Evolutionary conservation across 2,329 filamentous ascomycete species (phyloP).

Genomic region (Diaporthe aspalathi): DNA sequence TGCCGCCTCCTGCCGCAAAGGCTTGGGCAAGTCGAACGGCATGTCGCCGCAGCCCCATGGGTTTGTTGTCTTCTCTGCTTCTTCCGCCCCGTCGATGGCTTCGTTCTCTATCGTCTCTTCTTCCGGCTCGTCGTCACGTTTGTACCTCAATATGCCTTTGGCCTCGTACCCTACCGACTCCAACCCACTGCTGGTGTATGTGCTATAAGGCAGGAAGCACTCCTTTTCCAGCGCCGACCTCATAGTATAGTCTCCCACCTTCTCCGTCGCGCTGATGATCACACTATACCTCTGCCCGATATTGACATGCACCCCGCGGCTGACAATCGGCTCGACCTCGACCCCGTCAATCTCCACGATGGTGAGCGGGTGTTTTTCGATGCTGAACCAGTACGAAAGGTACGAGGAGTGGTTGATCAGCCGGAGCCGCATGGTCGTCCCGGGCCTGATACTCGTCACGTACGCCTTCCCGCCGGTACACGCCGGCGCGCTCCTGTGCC

Average conservation of each 20-base stretch:
- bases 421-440: slow-evolving; percentile 48
- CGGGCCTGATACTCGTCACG: slow-evolving; percentile 46
- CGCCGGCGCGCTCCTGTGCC: slow-evolving; percentile 32
- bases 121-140: slow-evolving; percentile 15
- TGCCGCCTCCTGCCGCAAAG: slow-evolving; percentile 46
- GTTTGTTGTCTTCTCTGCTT: neutral
- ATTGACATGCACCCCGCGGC: slow-evolving; percentile 52
- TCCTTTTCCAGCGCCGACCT: slow-evolving; percentile 50
- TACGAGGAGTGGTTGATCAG: slow-evolving; percentile 55
- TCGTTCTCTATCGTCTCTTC: neutral
- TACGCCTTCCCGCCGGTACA: slow-evolving; percentile 50
- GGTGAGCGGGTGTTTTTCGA: slow-evolving; percentile 52
- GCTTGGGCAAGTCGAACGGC: slow-evolving; percentile 50
- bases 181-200: slow-evolving; percentile 48
- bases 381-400: slow-evolving; percentile 52
- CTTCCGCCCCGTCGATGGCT: neutral
- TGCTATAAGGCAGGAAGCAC: slow-evolving; percentile 50
- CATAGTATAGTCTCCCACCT: slow-evolving; percentile 49
- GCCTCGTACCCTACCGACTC: slow-evolving; percentile 45
- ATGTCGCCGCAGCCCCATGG: slow-evolving; percentile 50
- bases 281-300: slow-evolving; percentile 54
- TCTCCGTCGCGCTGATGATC: slow-evolving; percentile 49
- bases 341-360: slow-evolving; percentile 56
- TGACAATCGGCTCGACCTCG: slow-evolving; percentile 50
- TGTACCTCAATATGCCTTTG: slow-evolving; percentile 48